Base-by-base conservation (phyloP, 805 yeast species). In the Candida ponderosae region DNA sequence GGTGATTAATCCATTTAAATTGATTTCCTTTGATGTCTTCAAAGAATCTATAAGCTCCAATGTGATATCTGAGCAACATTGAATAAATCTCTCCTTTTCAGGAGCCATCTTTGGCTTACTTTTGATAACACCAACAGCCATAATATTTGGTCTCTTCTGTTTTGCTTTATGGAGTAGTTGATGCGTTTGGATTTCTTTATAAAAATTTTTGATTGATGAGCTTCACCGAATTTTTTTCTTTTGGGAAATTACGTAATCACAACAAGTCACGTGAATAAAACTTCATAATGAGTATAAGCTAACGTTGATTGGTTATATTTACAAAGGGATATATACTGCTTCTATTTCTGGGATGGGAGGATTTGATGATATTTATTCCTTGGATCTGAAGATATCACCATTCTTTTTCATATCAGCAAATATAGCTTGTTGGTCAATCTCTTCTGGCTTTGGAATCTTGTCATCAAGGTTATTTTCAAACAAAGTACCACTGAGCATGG, bases 41-140 rank as follows among this genome's bases (percentile, higher is more conserved):
- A 87, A 66, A 6, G 94, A 80, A 18, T 81, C 74, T 16, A 89
- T 93, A 31, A 89, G 69, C 58, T 88, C 96, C 33, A 84, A 65
- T 3, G 96, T 83, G 34, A 89, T 83, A 52, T 89, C 97, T 19
- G 95, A 83, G 61, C 96, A 88, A 58, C 96, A 86, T 57, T 84
- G 88, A 32, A 90, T 62, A 54, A 90, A 90, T 41, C 97, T 71
- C 63, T 90, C 98, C 59, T 84, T 87, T 54, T 89, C 97, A 1
- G 96, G 94, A 17, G 89, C 83, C 31, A 79, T 66, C 47, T 82
- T 83, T 45, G 74, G 83, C 52, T 79, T 79, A n/a, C 51, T 44
- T 44, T 53, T 53, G 18, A 51, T 43, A 17, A 49, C 56, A 32
- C 56, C 58, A 16, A 52, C 52, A n/a, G 54, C 51, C 58, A 53